Conservation (phyloP, 192 early-diverging fungal species). For the Pilobolus umbonatus region DNA sequence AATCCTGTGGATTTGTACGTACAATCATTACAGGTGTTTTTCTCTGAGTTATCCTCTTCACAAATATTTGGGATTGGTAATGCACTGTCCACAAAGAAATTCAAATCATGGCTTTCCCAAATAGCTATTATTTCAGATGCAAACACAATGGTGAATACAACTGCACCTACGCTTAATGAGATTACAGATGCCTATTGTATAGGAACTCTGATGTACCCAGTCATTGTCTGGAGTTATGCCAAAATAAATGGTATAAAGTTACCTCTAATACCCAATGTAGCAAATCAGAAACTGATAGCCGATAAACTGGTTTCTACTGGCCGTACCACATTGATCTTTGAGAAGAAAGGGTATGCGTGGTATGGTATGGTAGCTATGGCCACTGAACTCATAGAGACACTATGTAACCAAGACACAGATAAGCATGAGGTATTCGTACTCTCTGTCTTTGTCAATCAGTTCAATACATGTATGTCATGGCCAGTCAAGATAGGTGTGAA, state of each 20-base stretch:
- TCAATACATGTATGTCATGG: slow-evolving; percentile 2
- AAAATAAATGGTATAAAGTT: not conserved
- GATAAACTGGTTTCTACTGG: not conserved
- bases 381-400: not conserved
- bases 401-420: not conserved
- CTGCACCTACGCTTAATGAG: not conserved
- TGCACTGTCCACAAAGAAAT: not conserved
- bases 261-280: not conserved
- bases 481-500: not conserved
- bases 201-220: not conserved
- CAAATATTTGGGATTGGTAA: slow-evolving; percentile 7
- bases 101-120: not conserved
- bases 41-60: not conserved
- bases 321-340: not conserved
- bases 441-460: slow-evolving; percentile 1
- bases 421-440: not conserved
- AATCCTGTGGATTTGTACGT: slow-evolving; percentile 1
- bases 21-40: not conserved
- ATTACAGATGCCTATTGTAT: slow-evolving; percentile 4
- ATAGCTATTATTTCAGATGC: too few relatives aligned
- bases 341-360: slow-evolving; percentile 8
- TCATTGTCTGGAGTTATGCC: slow-evolving; percentile 3
- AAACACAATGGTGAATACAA: too few relatives aligned
- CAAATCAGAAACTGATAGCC: not conserved
- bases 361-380: not conserved